These are phyloP conservation scores for Brassica incana DNA, from an alignment of 345 rosid species.

Conservation along the genomic window DNA sequence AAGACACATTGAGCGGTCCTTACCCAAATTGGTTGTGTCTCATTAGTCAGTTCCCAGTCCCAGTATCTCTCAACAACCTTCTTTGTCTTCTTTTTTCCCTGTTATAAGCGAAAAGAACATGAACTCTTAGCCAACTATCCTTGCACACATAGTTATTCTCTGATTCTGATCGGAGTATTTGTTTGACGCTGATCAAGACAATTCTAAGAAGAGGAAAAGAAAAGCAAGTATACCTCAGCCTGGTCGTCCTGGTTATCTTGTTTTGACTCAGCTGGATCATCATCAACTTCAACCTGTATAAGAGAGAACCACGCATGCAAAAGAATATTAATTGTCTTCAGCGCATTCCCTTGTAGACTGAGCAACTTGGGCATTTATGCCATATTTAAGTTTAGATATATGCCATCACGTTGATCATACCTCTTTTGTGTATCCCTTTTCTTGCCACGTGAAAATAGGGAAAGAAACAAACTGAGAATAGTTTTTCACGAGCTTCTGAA, in stretches of 20 bases:
- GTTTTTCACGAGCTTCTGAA: conserved; percentile 92
- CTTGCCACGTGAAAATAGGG: conserved; percentile 98
- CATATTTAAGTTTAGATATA: neutral
- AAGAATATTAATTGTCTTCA: neutral
- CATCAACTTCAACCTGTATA: conserved; percentile 89
- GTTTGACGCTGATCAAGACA: neutral
- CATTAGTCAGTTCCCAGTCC: conserved; percentile 97
- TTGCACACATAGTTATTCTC: conserved; percentile 7
- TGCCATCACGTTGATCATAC: conserved; percentile 38
- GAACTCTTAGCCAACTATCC: conserved; percentile 3
- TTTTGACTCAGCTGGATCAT: conserved; percentile 77
- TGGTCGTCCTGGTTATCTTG: conserved; percentile 54
- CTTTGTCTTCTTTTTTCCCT: conserved; percentile 94
- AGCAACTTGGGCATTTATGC: neutral
- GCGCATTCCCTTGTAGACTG: neutral
- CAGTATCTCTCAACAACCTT: conserved; percentile 90
- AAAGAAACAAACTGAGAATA: conserved; percentile 90
- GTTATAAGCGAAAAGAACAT: conserved; percentile 27
- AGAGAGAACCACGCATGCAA: neutral
- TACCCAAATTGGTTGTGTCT: conserved; percentile 98
- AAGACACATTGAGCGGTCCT: conserved; percentile 5
- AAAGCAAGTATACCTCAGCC: conserved; percentile 52
- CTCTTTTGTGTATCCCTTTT: conserved; percentile 95
- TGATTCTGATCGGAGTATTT: conserved; percentile 2
- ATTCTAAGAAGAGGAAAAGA: neutral